Evolutionary conservation across 2,329 filamentous ascomycete genomes (phyloP), one percentile per base, ranked within the genome.

Genomic region (Neoascochyta sp.): DNA sequence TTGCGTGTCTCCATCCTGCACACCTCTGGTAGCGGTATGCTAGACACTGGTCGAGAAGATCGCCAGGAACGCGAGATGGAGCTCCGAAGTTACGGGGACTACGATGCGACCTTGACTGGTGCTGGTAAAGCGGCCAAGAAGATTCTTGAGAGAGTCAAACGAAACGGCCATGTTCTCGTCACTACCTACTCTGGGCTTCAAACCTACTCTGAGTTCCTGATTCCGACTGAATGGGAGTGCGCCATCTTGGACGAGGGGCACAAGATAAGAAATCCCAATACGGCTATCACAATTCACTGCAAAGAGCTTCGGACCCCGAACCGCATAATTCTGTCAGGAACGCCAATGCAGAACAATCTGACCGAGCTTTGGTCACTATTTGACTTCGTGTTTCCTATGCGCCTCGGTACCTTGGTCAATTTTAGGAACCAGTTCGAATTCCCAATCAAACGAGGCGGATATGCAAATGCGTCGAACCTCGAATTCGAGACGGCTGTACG

Each of bases 111-210:
- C 12, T 44, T 64, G 32, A 71, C 70, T 21, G 80, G 78, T 31
- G 71, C 79, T 13, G 75, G 78, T 39, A 82, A 78, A 41, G 76
- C 84, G 1, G 90, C 86, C 2, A 82, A 78, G 57, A 81, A 76
- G 42, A 87, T 98, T 25, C 81, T 96, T 16, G 78, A 89, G 49
- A 78, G 82, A 27, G 89, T 95, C 12, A 76, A 85, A 15, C 73
- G 81, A 34, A 79, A 94, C 39, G 92, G 93, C 0, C 90, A 96
- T 64, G 85, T 98, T 12, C 73, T 98, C 4, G 85, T 98, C 10
- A 98, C 92, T 0, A 96, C 92, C 0, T 98, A 98, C 57, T 85
- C 89, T 12, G 92, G 93, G 0, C 72, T 98, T n/a, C 88, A 95
- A 54, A 92, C 86, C 0, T 96, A 96, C 47, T 80, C 83, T 0